Evolutionary conservation across 768 basidiomycete genomes (phyloP).

Genomic region (Auriscalpium orientale): DNA sequence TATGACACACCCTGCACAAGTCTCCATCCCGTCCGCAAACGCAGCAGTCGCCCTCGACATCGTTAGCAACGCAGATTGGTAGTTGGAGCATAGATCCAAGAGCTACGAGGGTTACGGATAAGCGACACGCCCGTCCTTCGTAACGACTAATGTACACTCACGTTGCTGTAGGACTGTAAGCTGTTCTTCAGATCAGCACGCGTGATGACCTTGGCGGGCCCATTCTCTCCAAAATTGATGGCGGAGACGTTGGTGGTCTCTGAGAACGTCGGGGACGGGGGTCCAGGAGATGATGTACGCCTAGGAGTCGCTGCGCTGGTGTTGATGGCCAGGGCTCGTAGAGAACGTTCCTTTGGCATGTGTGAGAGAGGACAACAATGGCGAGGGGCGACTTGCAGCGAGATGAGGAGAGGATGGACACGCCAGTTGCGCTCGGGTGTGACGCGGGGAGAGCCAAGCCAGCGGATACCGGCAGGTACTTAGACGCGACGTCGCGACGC

Average conservation of each 20-base stretch:
- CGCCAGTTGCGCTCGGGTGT: background rate
- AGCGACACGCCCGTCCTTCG: background rate
- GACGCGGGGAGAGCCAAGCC: background rate
- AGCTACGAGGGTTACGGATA: conserved; percentile 38
- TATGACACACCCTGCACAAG: conserved; percentile 64
- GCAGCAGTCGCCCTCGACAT: conserved; percentile 79
- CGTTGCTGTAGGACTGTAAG: conserved; percentile 75
- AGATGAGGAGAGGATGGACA: background rate
- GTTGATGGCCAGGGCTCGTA: conserved; percentile 43
- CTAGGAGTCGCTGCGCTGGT: conserved; percentile 17
- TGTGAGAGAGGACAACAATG: background rate
- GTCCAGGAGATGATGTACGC: conserved; percentile 42
- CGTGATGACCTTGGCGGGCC: conserved; percentile 78
- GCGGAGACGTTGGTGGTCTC: conserved; percentile 73
- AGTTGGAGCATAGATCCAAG: conserved; percentile 65
- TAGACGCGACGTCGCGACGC: too few species aligned
- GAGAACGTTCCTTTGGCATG: conserved; percentile 51
- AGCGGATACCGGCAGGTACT: background rate
- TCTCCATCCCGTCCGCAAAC: conserved; percentile 83
- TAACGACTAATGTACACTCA: conserved; percentile 28
- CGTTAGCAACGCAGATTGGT: conserved; percentile 71
- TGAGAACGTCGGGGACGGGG: conserved; percentile 81
- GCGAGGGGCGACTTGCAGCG: background rate
- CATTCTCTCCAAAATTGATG: conserved; percentile 67
- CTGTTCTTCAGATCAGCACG: conserved; percentile 70